Evolutionary conservation across 2,329 filamentous ascomycete species (phyloP).

Genomic region (Diaporthe humulicola): DNA sequence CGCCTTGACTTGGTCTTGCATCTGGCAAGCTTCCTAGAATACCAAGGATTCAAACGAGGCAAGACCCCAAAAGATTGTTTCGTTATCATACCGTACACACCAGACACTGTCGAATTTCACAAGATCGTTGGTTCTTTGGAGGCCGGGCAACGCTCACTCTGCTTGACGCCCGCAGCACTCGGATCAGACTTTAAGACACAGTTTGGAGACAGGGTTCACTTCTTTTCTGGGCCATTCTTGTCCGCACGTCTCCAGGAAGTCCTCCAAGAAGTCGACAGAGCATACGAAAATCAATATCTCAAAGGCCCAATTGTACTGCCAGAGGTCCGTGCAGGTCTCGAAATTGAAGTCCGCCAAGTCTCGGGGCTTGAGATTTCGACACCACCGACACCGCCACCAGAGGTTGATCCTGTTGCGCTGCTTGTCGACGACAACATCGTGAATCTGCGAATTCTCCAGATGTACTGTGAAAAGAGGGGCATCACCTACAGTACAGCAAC

Average conservation of each 20-base stretch:
- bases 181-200: not conserved
- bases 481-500: slow-evolving; percentile 57
- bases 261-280: not conserved
- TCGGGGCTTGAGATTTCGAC: not conserved
- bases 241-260: slow-evolving; percentile 10
- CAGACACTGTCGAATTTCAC: slow-evolving; percentile 1
- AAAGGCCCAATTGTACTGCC: not conserved
- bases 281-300: not conserved
- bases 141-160: not conserved
- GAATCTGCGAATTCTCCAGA: slow-evolving; percentile 61
- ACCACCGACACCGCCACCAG: not conserved
- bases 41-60: slow-evolving; percentile 8
- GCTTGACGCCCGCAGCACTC: slow-evolving; percentile 7
- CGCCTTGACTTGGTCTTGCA: not conserved
- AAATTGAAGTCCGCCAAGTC: not conserved
- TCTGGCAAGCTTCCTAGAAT: slow-evolving; percentile 12
- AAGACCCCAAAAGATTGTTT: not conserved
- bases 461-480: slow-evolving; percentile 59
- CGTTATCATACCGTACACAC: not conserved
- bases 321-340: not conserved
- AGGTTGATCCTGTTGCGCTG: slow-evolving; percentile 46
- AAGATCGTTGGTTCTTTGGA: not conserved
- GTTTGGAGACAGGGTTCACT: not conserved
- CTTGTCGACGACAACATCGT: slow-evolving; percentile 63
- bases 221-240: slow-evolving; percentile 12